Base-by-base conservation (phyloP, 2,329 filamentous ascomycete genomes). In the Colletotrichum gigasporum region DNA sequence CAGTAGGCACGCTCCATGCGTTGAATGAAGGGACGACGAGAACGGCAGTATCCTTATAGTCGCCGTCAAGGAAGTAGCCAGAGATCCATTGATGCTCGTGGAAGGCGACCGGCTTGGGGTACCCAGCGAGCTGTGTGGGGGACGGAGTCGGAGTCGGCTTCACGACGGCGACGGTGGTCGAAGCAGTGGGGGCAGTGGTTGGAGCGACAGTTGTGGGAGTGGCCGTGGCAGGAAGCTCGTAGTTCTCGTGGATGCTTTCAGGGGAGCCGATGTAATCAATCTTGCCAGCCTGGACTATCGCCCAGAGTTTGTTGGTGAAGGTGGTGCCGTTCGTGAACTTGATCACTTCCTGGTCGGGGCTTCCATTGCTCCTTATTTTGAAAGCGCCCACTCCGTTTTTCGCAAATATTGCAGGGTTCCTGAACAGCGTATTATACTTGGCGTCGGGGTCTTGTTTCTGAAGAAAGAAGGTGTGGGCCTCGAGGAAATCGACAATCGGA, bases 51-150 rank as follows among this genome's bases (percentile, higher is more conserved):
- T 76, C 70, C 9, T 72, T 66, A 22, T 72, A 73, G 0, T 69
- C 70, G 12, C 70, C 69, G 45, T 71, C 70, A 16, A 76, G 65
- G 48, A 72, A 73, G 47, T 73, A 74, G 1, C 72, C 71, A 2
- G 68, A 58, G 3, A 73, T 70, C 26, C 67, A 60, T 39, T 72
- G 68, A 11, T 62, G 42, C 2, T 48, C 66, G 53, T 74, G 71
- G 16, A 70, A 68, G 11, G 68, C 57, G 1, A 71, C 54, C 3
- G 73, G 72, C 26, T 44, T 58, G 2, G 73, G 73, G 22, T 71
- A 74, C 0, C 72, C 71, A 1, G 30, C 20, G n/a, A 73, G 67
- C 10, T 66, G 50, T 1, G 26, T 35, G 22, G 22, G 34, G 14
- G 42, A 34, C 3, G 63, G 63, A 9, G 44, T 32, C 8, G 54